These are phyloP conservation scores for Vicia villosa DNA, from an alignment of 306 rosid species.

Conservation along the genomic window DNA sequence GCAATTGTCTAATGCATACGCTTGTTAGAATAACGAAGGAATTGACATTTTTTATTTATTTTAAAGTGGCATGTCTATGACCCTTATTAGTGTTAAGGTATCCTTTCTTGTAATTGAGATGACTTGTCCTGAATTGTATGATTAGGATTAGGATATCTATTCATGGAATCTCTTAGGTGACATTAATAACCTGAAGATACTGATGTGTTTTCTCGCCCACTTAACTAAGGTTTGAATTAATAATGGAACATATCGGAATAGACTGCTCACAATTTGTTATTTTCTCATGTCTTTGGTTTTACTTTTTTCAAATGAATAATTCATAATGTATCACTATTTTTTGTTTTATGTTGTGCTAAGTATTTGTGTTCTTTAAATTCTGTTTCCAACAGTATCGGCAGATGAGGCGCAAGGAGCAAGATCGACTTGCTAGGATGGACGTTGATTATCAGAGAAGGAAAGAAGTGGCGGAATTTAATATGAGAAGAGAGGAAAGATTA, in stretches of 20 bases:
- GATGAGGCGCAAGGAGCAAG: conserved; percentile 97
- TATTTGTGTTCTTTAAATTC: conserved; percentile 27
- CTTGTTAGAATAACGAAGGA: not conserved
- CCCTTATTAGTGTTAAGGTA: not conserved
- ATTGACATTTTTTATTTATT: not conserved
- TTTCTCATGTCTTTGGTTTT: not conserved
- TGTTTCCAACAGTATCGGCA: conserved; percentile 76
- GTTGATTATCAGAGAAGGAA: conserved; percentile 79
- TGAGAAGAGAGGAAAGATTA: conserved; percentile 86
- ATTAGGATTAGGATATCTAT: not conserved
- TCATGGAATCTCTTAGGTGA: not conserved
- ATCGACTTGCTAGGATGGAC: conserved; percentile 91
- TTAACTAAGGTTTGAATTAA: conserved; percentile 3
- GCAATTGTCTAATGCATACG: conserved; percentile 6
- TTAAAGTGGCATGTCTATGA: conserved; percentile 12
- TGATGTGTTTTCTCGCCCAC: not conserved
- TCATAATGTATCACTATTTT: not conserved
- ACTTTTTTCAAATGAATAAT: not conserved
- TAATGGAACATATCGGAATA: not conserved
- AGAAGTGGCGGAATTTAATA: conserved; percentile 66
- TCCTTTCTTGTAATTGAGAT: conserved; percentile 5
- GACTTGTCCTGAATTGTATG: not conserved
- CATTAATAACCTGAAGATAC: not conserved
- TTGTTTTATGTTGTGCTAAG: not conserved
- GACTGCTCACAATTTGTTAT: not conserved